Conservation (phyloP, 805 yeast genomes). For the Candida pseudofarinosa region DNA sequence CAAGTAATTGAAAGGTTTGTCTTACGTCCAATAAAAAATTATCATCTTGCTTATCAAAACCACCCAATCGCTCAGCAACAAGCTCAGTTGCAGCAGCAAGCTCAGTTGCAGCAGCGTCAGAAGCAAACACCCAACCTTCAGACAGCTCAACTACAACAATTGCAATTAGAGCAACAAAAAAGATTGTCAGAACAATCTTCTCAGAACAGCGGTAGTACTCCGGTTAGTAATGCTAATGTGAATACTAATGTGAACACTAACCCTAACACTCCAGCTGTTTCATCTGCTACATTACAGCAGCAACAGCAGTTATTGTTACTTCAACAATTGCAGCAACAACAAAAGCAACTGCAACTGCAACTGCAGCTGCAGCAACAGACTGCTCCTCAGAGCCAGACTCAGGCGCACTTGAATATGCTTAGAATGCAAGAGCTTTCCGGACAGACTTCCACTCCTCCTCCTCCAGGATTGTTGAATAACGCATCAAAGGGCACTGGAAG, state of each 20-base stretch:
- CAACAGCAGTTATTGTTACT: slow-evolving; percentile 16
- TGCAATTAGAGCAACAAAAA: slow-evolving; percentile 27
- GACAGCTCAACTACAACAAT: slow-evolving; percentile 25
- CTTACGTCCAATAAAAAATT: slow-evolving; percentile 40
- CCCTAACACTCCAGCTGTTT: slow-evolving; percentile 18
- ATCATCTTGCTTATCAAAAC: slow-evolving; percentile 42
- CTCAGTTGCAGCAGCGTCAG: slow-evolving; percentile 27
- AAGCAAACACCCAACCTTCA: slow-evolving; percentile 16
- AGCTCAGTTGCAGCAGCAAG: slow-evolving; percentile 27
- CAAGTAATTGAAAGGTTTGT: slow-evolving; percentile 39
- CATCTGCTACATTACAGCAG: slow-evolving; percentile 34
- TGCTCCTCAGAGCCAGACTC: slow-evolving; percentile 3
- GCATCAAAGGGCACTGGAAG: background rate
- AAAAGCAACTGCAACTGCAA: slow-evolving; percentile 30
- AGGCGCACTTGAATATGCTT: slow-evolving; percentile 22
- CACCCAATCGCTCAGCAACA: slow-evolving; percentile 40
- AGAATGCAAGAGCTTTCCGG: slow-evolving; percentile 28
- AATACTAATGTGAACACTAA: slow-evolving; percentile 12
- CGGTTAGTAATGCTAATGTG: slow-evolving; percentile 1
- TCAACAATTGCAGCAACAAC: slow-evolving; percentile 25
- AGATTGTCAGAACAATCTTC: slow-evolving; percentile 9
- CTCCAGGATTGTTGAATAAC: slow-evolving; percentile 60
- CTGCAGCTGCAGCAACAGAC: slow-evolving; percentile 18
- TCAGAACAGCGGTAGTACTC: slow-evolving; percentile 6
- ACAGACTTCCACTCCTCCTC: slow-evolving; percentile 58